phyloP scores from a whole-genome alignment of 768 basidiomycete genomes.

The Naganishia vishniacii region DNA sequence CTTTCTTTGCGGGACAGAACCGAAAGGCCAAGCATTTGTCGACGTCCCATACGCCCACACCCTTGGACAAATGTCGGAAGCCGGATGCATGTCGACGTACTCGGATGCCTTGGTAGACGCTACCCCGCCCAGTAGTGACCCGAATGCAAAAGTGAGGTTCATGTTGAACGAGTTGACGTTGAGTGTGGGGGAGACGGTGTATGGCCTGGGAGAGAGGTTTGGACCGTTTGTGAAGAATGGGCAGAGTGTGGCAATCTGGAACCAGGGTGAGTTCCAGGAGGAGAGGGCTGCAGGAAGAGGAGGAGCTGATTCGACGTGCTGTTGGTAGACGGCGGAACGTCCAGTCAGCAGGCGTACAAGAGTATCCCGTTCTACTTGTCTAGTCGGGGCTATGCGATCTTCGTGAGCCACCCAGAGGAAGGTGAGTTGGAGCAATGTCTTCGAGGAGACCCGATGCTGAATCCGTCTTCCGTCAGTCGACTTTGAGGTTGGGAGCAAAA shows the following conservation, averaged over 20 bases:
- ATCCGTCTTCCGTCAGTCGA: conserved; percentile 49
- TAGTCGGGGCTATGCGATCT: conserved; percentile 62
- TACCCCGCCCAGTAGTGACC: not conserved
- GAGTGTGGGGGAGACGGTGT: conserved; percentile 65
- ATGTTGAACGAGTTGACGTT: conserved; percentile 56
- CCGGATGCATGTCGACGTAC: conserved; percentile 58
- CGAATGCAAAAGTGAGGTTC: conserved; percentile 34
- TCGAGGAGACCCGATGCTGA: not conserved
- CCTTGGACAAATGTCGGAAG: conserved; percentile 50
- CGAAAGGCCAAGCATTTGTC: conserved; percentile 40
- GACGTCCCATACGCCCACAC: conserved; percentile 44
- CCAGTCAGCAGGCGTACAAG: conserved; percentile 47
- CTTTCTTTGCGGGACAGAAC: conserved; percentile 30
- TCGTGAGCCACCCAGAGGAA: conserved; percentile 65
- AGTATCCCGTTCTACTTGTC: conserved; percentile 45
- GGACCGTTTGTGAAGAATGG: conserved; percentile 71
- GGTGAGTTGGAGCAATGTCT: conserved; percentile 1
- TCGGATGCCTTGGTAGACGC: conserved; percentile 26
- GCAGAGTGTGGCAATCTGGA: conserved; percentile 59
- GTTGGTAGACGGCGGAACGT: conserved; percentile 63
- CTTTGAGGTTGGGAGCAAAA: conserved; percentile 56
- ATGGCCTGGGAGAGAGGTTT: conserved; percentile 71
- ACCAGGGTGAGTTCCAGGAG: conserved; percentile 37
- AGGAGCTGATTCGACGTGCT: not conserved
- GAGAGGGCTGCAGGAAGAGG: not conserved